Conservation (phyloP, 1,284 basidiomycete genomes). For the Amylostereum chailletii region DNA sequence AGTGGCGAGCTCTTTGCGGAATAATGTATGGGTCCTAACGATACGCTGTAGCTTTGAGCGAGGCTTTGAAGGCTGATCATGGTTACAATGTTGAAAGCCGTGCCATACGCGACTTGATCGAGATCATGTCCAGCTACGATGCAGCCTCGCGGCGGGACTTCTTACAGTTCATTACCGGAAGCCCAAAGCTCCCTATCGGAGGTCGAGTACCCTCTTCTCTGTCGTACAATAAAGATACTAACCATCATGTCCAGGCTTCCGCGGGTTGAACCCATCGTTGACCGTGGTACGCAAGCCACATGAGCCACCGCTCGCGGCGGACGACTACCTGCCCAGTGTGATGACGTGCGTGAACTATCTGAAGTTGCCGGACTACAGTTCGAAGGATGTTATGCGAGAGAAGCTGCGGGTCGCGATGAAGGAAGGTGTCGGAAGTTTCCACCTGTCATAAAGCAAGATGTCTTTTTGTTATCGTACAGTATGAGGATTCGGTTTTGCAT, state of each 20-base stretch:
- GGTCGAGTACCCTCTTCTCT: conserved; percentile 35
- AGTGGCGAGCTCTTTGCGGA: conserved; percentile 21
- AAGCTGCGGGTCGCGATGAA: conserved; percentile 78
- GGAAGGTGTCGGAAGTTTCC: conserved; percentile 92
- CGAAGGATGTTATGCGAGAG: conserved; percentile 71
- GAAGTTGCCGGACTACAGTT: conserved; percentile 90
- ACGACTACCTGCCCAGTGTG: conserved; percentile 94
- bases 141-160: conserved; percentile 72
- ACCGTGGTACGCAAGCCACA: conserved; percentile 98
- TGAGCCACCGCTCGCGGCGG: conserved; percentile 82
- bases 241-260: conserved; percentile 65
- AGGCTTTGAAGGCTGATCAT: conserved; percentile 94
- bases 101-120: conserved; percentile 81
- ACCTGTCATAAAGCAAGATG: conserved; percentile 63
- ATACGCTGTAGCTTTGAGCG: conserved; percentile 61
- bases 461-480: not conserved
- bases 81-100: conserved; percentile 94
- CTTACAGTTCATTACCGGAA: conserved; percentile 96
- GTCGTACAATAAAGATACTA: not conserved
- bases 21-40: conserved; percentile 9
- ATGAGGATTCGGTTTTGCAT: not conserved
- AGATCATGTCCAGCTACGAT: conserved; percentile 82
- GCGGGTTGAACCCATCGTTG: conserved; percentile 86
- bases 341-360: conserved; percentile 99
- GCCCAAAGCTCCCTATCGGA: conserved; percentile 89